Percentiles rank a stretch among this genome's conserved stretches.
Evolutionary conservation across 2,329 filamentous ascomycete genomes (phyloP).

Genomic region (Tolypocladium nubicola): DNA sequence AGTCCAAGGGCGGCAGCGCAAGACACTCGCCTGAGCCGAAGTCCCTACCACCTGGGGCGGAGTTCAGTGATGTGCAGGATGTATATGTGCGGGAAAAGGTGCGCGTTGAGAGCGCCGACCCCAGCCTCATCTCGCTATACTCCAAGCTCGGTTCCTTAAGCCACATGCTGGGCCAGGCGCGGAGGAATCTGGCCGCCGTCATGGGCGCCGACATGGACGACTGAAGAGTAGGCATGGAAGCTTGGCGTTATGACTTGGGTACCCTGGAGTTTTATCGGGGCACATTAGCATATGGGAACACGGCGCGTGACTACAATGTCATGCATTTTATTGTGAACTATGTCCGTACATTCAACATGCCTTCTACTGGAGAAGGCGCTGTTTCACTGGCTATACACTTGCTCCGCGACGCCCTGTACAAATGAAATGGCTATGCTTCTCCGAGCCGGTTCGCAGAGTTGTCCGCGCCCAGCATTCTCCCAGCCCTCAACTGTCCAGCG

Average conservation of each 20-base stretch:
- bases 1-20: slow-evolving; percentile 12
- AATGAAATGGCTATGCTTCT: slow-evolving; percentile 4
- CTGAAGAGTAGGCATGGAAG: slow-evolving; percentile 3
- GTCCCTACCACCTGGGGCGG: slow-evolving; percentile 8
- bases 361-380: neutral
- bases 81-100: slow-evolving; percentile 87
- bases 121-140: slow-evolving; percentile 70
- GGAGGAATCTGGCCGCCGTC: slow-evolving; percentile 64
- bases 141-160: slow-evolving; percentile 74
- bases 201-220: slow-evolving; percentile 48
- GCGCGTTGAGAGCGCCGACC: slow-evolving; percentile 79
- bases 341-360: neutral
- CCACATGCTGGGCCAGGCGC: slow-evolving; percentile 58
- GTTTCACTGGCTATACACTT: slow-evolving; percentile 4
- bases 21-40: slow-evolving; percentile 13
- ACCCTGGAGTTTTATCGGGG: slow-evolving; percentile 8
- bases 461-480: neutral
- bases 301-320: neutral
- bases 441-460: neutral
- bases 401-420: slow-evolving; percentile 1
- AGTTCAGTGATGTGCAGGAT: slow-evolving; percentile 30
- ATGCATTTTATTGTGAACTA: neutral
- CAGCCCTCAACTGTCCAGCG: neutral
- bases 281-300: neutral
- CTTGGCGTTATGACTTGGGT: slow-evolving; percentile 7